Evolutionary conservation across 306 rosid genomes (phyloP).

Genomic region (Prunus fruticosa): DNA sequence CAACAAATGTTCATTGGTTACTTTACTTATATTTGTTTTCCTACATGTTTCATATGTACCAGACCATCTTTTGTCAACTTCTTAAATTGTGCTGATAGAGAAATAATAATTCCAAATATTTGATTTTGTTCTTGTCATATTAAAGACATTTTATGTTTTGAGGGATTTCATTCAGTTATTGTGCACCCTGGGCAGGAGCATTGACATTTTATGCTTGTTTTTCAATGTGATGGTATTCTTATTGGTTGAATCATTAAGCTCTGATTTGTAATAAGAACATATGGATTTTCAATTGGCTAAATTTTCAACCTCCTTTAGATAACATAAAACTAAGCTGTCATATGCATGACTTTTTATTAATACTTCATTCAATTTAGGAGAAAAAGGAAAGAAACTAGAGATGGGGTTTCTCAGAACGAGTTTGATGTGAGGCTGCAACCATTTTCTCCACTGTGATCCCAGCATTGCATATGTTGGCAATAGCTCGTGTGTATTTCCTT

Average conservation of each 20-base stretch:
- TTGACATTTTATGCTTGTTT: too few species aligned
- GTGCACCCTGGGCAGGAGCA: not conserved
- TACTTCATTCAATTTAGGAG: too few species aligned
- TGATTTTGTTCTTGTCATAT: not conserved
- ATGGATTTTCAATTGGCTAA: too few species aligned
- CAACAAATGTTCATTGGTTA: not conserved
- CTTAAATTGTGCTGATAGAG: not conserved
- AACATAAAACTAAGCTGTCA: too few species aligned
- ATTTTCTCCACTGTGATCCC: constrained; percentile 27
- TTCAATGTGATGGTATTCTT: too few species aligned
- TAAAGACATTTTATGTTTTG: not conserved
- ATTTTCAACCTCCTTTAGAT: too few species aligned
- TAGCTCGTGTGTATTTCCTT: constrained; percentile 35
- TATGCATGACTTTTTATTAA: too few species aligned
- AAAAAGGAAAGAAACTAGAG: not conserved
- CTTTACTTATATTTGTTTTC: not conserved
- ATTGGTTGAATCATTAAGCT: too few species aligned
- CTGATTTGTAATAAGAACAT: too few species aligned
- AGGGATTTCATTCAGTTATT: not conserved
- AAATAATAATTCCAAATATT: not conserved
- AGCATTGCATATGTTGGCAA: constrained; percentile 53
- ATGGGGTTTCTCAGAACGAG: constrained; percentile 26
- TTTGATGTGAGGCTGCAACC: constrained; percentile 29
- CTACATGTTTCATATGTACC: not conserved
- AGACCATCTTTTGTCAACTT: not conserved